Conservation (phyloP, 371 early-diverging fungal species). For the Gilbertella persicaria region DNA sequence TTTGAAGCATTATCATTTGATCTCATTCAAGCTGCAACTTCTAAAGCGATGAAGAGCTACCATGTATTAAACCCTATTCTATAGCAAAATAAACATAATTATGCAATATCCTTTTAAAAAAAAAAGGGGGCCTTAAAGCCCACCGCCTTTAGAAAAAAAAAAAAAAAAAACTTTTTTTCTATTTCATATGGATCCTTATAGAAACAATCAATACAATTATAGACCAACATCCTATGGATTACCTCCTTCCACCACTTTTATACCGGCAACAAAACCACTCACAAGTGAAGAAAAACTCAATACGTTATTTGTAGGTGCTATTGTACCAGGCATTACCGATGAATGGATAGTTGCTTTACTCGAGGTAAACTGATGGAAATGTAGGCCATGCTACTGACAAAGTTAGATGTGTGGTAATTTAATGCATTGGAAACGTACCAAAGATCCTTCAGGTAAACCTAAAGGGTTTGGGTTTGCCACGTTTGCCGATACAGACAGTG, state of each 20-base stretch:
- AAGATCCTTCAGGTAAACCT: conserved; percentile 66
- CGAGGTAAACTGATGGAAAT: conserved; percentile 43
- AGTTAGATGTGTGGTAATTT: conserved; percentile 49
- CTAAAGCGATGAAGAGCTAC: neutral
- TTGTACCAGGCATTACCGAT: conserved; percentile 72
- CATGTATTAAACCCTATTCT: neutral
- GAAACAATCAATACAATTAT: conserved; percentile 27
- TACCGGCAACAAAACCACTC: neutral
- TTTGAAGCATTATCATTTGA: conserved; percentile 19
- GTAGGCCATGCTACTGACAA: neutral
- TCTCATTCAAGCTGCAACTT: conserved; percentile 3
- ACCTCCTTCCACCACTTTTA: neutral
- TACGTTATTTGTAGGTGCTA: conserved; percentile 78
- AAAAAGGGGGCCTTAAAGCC: no score
- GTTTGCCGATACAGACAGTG: conserved; percentile 70
- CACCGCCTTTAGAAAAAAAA: no score
- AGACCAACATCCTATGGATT: conserved; percentile 12
- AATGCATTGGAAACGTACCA: conserved; percentile 74
- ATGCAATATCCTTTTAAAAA: no score
- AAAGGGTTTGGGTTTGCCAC: conserved; percentile 84
- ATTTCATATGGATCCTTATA: conserved; percentile 39
- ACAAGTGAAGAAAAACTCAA: conserved; percentile 57
- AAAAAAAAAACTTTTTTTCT: no score
- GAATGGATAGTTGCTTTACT: conserved; percentile 71
- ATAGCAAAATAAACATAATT: no score